Evolutionary conservation across 2,329 filamentous ascomycete species (phyloP).

Genomic region (Scedosporium minutisporum): DNA sequence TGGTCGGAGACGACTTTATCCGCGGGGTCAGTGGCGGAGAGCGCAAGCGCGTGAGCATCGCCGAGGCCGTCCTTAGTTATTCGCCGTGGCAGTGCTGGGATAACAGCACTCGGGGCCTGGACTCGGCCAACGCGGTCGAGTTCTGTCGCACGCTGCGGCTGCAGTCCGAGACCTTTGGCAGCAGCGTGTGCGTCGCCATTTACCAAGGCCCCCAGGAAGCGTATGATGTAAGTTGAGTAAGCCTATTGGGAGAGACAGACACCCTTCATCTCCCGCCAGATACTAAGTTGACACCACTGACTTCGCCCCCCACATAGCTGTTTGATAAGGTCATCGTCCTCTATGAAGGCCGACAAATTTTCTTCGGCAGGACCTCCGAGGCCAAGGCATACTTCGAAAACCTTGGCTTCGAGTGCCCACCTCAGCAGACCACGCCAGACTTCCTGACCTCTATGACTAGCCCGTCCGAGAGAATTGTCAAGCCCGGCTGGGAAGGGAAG

Average conservation of each 20-base stretch:
- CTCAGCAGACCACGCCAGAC: constrained; percentile 64
- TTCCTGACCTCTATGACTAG: constrained; percentile 53
- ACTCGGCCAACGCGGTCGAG: constrained; percentile 42
- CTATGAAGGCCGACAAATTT: constrained; percentile 59
- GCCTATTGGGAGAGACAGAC: no score
- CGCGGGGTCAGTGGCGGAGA: constrained; percentile 44
- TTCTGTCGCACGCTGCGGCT: constrained; percentile 43
- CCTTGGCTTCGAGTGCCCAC: constrained; percentile 55
- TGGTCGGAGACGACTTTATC: constrained; percentile 44
- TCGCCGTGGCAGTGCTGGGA: constrained; percentile 23
- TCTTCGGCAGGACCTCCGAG: constrained; percentile 49
- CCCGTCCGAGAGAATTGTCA: constrained; percentile 23
- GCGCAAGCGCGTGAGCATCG: constrained; percentile 26
- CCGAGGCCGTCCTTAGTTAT: constrained; percentile 18
- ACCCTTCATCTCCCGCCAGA: no score
- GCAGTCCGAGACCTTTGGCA: constrained; percentile 35
- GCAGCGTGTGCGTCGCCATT: constrained; percentile 39
- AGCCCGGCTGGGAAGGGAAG: constrained; percentile 21
- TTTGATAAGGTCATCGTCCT: constrained; percentile 62
- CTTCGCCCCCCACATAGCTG: constrained; percentile 21
- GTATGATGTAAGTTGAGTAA: constrained; percentile 28
- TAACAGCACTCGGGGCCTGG: constrained; percentile 42
- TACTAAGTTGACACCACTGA: not conserved
- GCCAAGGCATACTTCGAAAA: constrained; percentile 56
- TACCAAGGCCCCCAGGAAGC: constrained; percentile 47